Percentiles rank a stretch among this genome's conserved stretches.
Conservation (phyloP, 192 early-diverging fungal species). For the Umbelopsis isabellina region DNA sequence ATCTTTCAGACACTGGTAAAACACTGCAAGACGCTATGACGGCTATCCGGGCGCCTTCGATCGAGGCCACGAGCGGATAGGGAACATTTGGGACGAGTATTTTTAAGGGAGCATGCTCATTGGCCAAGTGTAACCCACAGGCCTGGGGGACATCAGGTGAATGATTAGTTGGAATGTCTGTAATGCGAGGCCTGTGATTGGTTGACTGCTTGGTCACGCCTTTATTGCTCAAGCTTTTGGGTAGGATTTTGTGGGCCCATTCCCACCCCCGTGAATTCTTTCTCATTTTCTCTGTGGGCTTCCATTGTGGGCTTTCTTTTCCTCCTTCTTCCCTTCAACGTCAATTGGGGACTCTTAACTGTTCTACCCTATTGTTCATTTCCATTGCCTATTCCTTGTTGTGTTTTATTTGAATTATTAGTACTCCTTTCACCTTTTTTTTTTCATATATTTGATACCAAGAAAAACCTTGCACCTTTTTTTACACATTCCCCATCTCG, state of each 20-base stretch:
- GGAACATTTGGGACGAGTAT: background rate
- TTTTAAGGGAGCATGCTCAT: no score
- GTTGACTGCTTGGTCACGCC: slow-evolving; percentile 4
- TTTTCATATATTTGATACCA: background rate
- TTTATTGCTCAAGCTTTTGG: background rate
- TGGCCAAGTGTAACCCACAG: no score
- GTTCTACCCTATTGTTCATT: no score
- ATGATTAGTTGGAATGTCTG: slow-evolving; percentile 2
- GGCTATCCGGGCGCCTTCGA: slow-evolving; percentile 18
- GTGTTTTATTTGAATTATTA: no score
- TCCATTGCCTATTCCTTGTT: no score
- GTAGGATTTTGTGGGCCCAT: background rate
- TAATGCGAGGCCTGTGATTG: slow-evolving; percentile 6
- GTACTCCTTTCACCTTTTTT: background rate
- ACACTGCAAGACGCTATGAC: slow-evolving; percentile 49
- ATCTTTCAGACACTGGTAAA: slow-evolving; percentile 45
- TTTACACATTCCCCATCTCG: background rate
- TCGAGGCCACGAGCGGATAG: background rate
- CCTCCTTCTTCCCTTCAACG: no score
- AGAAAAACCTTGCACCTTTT: background rate
- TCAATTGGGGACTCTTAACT: no score
- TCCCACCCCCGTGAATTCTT: slow-evolving; percentile 18
- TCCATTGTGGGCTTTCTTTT: no score
- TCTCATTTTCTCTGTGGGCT: background rate
- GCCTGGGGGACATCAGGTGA: background rate